Percentiles rank a stretch among this genome's conserved stretches.
Conservation (phyloP, 1,284 basidiomycete species). For the Melampsora occidentalis region DNA sequence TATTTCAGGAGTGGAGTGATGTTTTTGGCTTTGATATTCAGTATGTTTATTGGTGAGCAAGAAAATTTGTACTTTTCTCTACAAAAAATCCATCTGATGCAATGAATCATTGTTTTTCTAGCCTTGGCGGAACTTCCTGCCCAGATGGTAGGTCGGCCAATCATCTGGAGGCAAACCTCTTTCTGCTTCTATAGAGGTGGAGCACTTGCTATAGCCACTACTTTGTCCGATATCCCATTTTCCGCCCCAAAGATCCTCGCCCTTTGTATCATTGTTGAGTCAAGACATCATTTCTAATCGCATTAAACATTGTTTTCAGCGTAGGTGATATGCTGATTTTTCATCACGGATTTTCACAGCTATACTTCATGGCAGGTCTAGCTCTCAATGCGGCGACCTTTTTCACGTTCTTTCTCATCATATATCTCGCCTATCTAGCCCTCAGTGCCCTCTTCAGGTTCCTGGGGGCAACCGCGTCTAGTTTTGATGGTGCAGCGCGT, state of each 20-base stretch:
- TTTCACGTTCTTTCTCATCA: slow-evolving; percentile 58
- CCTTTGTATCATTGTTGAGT: slow-evolving; percentile 55
- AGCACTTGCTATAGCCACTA: slow-evolving; percentile 66
- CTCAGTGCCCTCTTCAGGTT: slow-evolving; percentile 57
- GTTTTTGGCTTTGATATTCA: slow-evolving; percentile 57
- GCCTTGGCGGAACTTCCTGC: background rate
- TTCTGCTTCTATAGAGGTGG: slow-evolving; percentile 78
- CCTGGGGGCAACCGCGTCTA: slow-evolving; percentile 53
- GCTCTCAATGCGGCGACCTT: slow-evolving; percentile 56
- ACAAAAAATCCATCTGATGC: background rate
- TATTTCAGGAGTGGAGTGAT: slow-evolving; percentile 69
- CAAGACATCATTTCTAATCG: background rate
- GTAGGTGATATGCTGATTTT: too few species aligned
- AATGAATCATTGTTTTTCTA: background rate
- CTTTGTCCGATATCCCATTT: slow-evolving; percentile 58
- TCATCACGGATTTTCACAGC: background rate
- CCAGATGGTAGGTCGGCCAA: slow-evolving; percentile 56
- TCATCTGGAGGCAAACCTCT: slow-evolving; percentile 62
- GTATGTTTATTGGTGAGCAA: slow-evolving; percentile 38
- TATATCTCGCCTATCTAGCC: background rate
- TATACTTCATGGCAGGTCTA: slow-evolving; percentile 55
- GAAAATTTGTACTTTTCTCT: background rate
- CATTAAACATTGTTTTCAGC: slow-evolving; percentile 65
- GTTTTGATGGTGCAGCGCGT: background rate
- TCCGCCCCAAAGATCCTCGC: slow-evolving; percentile 57